Base-by-base conservation (phyloP, 495 filamentous ascomycete species). In the Podospora didyma region DNA sequence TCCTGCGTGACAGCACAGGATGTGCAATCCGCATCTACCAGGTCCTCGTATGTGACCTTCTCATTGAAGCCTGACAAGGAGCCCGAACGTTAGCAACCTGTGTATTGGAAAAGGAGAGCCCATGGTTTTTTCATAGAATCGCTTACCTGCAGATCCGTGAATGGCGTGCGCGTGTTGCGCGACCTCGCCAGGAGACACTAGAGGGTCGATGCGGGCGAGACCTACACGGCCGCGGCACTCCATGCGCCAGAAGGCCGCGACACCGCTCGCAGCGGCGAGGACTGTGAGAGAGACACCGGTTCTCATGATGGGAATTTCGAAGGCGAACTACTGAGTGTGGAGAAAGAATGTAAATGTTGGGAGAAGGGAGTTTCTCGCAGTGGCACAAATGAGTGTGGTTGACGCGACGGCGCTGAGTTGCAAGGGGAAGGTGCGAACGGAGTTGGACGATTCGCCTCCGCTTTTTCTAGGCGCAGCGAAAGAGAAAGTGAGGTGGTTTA, bases 161-260 rank as follows among this genome's bases (percentile, higher is more conserved):
- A 92, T 82, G 7, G 82, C 79, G 61, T 96, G 91, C 17, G 85
- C 82, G 71, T 96, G 92, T 52, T 71, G 65, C n/a, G 85, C 77
- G 5, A 81, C 63, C 5, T 47, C 57, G 3, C 83, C 83, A 14
- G 83, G 83, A 59, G 71, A 69, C 20, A 90, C 74, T 42, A 95
- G 74, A 6, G 91, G 90, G 64, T 96, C 91, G 44, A 87, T 73
- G 37, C 88, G 79, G 52, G 82, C 85, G 37, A 89, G 57, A 62
- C 83, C 89, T 58, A 81, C 76, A 44, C 77, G 78, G 57, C 82
- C 85, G 56, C 78, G 83, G 67, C 92, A 96, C 51, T 86, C 86
- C 77, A 96, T 83, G 71, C 92, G 90, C 90, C 90, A 96, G 71
- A 96, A 96, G 35, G 89, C 92, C 60, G 80, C 62, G 35, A 77